Base-by-base conservation (phyloP, 257 asterid genomes). In the Gentiana macrophylla region DNA sequence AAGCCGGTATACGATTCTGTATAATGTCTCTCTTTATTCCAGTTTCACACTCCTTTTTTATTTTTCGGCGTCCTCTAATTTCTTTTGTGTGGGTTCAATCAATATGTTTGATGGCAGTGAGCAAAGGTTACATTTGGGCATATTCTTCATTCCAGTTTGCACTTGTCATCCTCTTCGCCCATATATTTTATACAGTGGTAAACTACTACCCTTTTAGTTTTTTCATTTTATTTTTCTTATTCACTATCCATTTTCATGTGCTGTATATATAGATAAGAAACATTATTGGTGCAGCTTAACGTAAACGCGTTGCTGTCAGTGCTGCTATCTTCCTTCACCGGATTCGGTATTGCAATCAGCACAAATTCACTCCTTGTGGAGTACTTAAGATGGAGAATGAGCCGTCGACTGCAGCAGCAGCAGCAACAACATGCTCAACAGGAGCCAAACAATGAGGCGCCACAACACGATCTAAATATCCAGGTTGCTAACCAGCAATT, bases 61-160 rank as follows among this genome's bases (percentile, higher is more conserved):
- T 24, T 24, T 24, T 24, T 0, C 24, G 24, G 24, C 24, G 24
- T 24, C 24, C 24, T 24, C 24, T 15, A 13, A 15, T 35, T 50
- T 49, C 2, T 12, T 11, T 49, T 50, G 1, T 32, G 12, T 3
- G 57, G 47, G 24, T 32, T 3, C 37, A 10, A 1, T 13, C 15
- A 35, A 4, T 34, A 7, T 41, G 46, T 41, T 41, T 5, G 6
- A 77, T 68, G 59, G 76, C 94, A 91, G 98, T 87, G 73, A 79
- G 95, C 84, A 91, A 75, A 86, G 72, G 84, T 63, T 91, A 76
- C 88, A 84, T 91, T 69, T 91, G 98, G 98, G 95, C 95, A 51
- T 91, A 91, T 62, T 89, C 98, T 59, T 87, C 94, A 24, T 91
- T 87, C 80, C 98, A 91, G 86, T 91, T 91, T 63, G 98, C 96